phyloP scores from a whole-genome alignment of 1,284 basidiomycete genomes.

The Cystobasidium sp. region DNA sequence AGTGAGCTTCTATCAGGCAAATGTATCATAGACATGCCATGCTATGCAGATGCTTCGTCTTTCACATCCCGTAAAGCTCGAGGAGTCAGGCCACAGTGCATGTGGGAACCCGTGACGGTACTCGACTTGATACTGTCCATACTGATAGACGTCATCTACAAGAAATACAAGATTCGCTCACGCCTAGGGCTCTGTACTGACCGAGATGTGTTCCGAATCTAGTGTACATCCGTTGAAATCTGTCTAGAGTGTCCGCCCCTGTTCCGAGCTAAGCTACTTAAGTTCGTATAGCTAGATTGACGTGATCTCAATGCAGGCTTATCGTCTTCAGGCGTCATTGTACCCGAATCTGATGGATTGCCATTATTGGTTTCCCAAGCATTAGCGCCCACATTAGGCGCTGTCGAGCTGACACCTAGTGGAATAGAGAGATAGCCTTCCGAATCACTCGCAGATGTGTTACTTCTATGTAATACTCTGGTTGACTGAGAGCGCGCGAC shows the following conservation, averaged over 20 bases:
- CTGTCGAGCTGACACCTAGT: conserved; percentile 37
- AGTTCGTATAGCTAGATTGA: conserved; percentile 42
- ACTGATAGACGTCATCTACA: no score
- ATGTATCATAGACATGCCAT: no score
- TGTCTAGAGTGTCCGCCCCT: conserved; percentile 37
- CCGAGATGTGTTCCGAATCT: not conserved
- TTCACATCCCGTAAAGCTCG: no score
- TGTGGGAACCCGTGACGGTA: no score
- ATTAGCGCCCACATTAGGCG: conserved; percentile 10
- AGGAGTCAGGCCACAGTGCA: no score
- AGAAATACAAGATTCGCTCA: no score
- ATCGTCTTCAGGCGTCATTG: conserved; percentile 30
- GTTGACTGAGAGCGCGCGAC: conserved; percentile 7
- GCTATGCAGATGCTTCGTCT: no score
- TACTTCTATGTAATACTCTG: conserved; percentile 8
- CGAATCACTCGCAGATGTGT: conserved; percentile 22
- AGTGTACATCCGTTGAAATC: conserved; percentile 32
- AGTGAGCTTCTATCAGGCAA: no score
- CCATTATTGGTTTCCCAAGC: conserved; percentile 8
- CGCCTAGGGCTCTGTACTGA: no score
- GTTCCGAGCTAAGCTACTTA: conserved; percentile 24
- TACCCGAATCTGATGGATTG: not conserved
- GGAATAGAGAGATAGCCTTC: conserved; percentile 36
- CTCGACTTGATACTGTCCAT: no score
- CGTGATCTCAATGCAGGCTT: conserved; percentile 18